phyloP scores from a whole-genome alignment of 768 basidiomycete species.

The Trametes coccinea region DNA sequence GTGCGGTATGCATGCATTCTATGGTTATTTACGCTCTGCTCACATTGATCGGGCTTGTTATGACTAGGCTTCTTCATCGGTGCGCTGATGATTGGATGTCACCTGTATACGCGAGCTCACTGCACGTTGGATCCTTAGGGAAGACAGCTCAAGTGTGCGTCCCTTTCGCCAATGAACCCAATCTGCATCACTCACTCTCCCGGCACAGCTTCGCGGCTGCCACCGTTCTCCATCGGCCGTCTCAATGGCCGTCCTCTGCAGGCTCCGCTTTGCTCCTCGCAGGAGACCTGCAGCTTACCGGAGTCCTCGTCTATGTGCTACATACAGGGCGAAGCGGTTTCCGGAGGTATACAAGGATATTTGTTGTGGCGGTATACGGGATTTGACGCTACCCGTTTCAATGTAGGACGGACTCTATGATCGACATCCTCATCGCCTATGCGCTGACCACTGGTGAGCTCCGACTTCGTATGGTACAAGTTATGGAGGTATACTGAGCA shows the following conservation, averaged over 20 bases:
- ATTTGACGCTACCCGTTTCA: accelerated
- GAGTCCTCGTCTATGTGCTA: slow-evolving; percentile 2
- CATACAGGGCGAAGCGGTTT: not conserved
- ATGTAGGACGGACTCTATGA: not conserved
- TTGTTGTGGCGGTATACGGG: too few relatives aligned
- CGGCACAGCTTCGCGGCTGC: too few relatives aligned
- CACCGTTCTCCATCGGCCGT: not conserved
- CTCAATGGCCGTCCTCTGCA: not conserved
- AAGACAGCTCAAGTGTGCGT: too few relatives aligned
- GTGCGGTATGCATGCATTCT: not conserved
- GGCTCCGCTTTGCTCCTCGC: not conserved
- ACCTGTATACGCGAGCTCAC: too few relatives aligned
- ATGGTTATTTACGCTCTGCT: not conserved
- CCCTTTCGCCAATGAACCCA: too few relatives aligned
- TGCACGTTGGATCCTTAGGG: too few relatives aligned
- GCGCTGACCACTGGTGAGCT: not conserved
- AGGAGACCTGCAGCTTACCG: not conserved
- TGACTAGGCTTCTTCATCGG: not conserved
- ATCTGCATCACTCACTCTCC: too few relatives aligned
- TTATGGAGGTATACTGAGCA: too few relatives aligned
- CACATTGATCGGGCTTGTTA: not conserved
- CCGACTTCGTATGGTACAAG: not conserved
- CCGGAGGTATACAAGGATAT: not conserved
- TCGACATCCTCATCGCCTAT: not conserved
- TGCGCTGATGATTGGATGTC: not conserved